Evolutionary conservation across 495 filamentous ascomycete species (phyloP), one percentile per base, ranked within the genome.

Genomic region (Platismatia glauca): DNA sequence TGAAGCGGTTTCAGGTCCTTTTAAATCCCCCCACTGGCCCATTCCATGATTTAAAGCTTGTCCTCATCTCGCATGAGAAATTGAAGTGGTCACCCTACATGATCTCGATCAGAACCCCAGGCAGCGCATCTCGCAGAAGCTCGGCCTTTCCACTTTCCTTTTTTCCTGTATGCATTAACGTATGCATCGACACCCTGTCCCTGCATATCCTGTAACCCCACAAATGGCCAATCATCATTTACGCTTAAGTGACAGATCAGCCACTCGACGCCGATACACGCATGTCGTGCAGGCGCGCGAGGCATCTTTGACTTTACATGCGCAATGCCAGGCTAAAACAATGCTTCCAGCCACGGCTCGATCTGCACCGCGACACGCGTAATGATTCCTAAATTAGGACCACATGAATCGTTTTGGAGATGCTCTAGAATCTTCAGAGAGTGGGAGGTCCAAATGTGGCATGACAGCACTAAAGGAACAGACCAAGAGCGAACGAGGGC

Each of bases 261-360:
- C 50, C 50, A 53, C 50, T 15, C 27, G 13, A 33, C 29, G 16
- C 29, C 50, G 50, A 53, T 20, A 33, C 15, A 29, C 50, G 6
- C 33, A 53, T 53, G 50, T 53, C 50, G 50, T 33, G 50, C 50
- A 53, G 33, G 50, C 29, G 50, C 50, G 16, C 50, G 29, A 53
- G 50, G 29, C 27, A 53, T 33, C 6, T 34, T 33, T 33, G 2
- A 53, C 15, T 15, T 11, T 53, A 18, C 12, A 53, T 53, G 50
- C 50, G 50, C 50, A 53, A 9, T 3, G 16, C 5, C 27, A 53
- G 27, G 50, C 50, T 53, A 53, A 53, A 33, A 33, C 48, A 52
- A 52, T 52, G 27, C 48, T n/a, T 53, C 29, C 8, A 53, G 29
- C 48, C 48, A 29, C 27, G 7, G 43, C 43, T 46, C n/a, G 3